Conservation (phyloP, 352 stramenopile species). For the Globisporangium cystogenes region DNA sequence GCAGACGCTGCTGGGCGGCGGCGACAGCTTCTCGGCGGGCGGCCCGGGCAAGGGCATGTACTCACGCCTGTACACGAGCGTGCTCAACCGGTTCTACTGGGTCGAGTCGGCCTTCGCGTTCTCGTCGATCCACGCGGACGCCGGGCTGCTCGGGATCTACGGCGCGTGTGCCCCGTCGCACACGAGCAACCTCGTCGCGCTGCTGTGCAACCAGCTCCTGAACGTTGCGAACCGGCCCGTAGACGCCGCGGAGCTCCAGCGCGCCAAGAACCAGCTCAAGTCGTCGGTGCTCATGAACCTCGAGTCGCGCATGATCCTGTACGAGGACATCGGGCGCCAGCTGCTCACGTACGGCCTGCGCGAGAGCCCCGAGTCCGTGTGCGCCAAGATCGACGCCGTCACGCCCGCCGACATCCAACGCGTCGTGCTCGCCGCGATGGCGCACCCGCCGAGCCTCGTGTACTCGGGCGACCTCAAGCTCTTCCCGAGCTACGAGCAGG, state of each 20-base stretch:
- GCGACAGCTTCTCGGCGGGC: constrained; percentile 97
- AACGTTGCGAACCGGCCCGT: constrained; percentile 77
- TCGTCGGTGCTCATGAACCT: constrained; percentile 99
- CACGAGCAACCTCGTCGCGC: constrained; percentile 89
- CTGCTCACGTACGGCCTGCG: constrained; percentile 95
- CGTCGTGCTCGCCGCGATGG: constrained; percentile 70
- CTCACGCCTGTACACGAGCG: constrained; percentile 96
- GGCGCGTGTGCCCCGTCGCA: constrained; percentile 79
- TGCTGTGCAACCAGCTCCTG: constrained; percentile 93
- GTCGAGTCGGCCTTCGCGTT: constrained; percentile 98
- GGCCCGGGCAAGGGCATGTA: constrained; percentile 99
- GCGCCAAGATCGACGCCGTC: constrained; percentile 85
- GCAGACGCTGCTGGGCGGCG: constrained; percentile 96
- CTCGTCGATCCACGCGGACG: constrained; percentile 93
- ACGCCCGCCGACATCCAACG: constrained; percentile 83
- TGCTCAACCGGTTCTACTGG: constrained; percentile 98
- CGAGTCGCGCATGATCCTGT: constrained; percentile 96
- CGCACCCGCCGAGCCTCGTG: constrained; percentile 73
- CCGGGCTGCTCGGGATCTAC: constrained; percentile 94
- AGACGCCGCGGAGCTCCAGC: constrained; percentile 85
- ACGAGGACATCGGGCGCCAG: constrained; percentile 99
- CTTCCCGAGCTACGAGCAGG: constrained; percentile 83
- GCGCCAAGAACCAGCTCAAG: constrained; percentile 99
- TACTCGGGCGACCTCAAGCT: constrained; percentile 75
- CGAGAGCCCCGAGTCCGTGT: constrained; percentile 86